Conservation (phyloP, 768 basidiomycete species). For the Russula sp. region DNA sequence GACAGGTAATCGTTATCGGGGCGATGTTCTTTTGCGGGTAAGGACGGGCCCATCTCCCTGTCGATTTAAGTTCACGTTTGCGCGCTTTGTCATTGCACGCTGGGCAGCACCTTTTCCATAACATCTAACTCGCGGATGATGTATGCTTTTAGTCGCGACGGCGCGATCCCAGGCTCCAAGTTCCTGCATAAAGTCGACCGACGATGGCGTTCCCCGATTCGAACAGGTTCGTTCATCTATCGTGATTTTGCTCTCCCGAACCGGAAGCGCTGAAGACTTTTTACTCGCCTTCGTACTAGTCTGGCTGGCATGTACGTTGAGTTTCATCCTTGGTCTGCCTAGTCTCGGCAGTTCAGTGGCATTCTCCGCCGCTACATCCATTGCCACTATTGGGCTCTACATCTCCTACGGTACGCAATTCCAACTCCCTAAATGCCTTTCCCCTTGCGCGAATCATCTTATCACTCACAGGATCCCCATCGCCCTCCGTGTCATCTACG, state of each 20-base stretch:
- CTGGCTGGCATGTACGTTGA: conserved; percentile 74
- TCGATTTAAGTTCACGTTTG: not conserved
- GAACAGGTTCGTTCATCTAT: conserved; percentile 49
- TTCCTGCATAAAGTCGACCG: conserved; percentile 65
- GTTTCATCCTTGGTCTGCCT: conserved; percentile 71
- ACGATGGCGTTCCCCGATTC: conserved; percentile 59
- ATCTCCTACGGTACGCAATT: conserved; percentile 59
- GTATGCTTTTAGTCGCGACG: conserved; percentile 77
- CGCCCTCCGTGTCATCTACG: conserved; percentile 60
- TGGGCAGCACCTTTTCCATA: conserved; percentile 63
- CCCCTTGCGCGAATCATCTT: not conserved
- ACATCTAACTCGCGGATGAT: conserved; percentile 82
- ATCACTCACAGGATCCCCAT: conserved; percentile 59
- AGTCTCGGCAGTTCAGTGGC: conserved; percentile 72
- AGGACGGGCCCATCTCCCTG: conserved; percentile 20
- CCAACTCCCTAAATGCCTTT: not conserved
- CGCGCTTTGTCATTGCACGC: not conserved
- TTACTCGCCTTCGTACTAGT: conserved; percentile 41
- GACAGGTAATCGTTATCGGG: conserved; percentile 60
- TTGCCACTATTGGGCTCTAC: conserved; percentile 74
- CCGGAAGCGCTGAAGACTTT: not conserved
- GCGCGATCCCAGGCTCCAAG: conserved; percentile 62
- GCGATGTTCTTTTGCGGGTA: conserved; percentile 75
- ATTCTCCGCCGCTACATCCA: conserved; percentile 53
- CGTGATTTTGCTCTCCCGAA: not conserved